Evolutionary conservation across 805 yeast genomes (phyloP).

Genomic region (Tetrapisispora arboricola): DNA sequence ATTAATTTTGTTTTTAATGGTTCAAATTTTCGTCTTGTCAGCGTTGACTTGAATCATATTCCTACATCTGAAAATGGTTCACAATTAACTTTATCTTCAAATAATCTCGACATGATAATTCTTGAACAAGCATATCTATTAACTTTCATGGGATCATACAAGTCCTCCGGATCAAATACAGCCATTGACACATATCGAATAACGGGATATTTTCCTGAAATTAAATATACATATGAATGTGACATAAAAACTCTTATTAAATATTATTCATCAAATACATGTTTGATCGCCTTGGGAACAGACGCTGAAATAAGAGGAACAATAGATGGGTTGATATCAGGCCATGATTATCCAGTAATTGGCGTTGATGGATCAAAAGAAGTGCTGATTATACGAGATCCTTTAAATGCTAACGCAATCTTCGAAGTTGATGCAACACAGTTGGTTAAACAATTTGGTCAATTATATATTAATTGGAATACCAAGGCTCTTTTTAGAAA

Average conservation of each 20-base stretch:
- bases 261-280: slow-evolving; percentile 13
- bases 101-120: slow-evolving; percentile 23
- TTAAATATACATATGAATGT: slow-evolving; percentile 28
- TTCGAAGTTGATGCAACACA: slow-evolving; percentile 12
- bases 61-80: slow-evolving; percentile 12
- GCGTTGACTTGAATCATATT: slow-evolving; percentile 12
- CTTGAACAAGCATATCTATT: slow-evolving; percentile 68
- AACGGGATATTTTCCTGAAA: slow-evolving; percentile 69
- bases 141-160: slow-evolving; percentile 46
- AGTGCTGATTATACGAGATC: slow-evolving; percentile 34
- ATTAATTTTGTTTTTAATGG: slow-evolving; percentile 20
- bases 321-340: slow-evolving; percentile 36
- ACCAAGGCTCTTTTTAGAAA: slow-evolving; percentile 24
- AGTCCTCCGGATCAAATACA: slow-evolving; percentile 66
- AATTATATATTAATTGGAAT: slow-evolving; percentile 61
- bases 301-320: slow-evolving; percentile 28
- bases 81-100: slow-evolving; percentile 11
- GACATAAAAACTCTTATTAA: slow-evolving; percentile 18
- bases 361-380: slow-evolving; percentile 24
- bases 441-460: slow-evolving; percentile 33
- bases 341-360: slow-evolving; percentile 63
- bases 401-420: slow-evolving; percentile 18
- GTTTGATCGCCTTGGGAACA: slow-evolving; percentile 62
- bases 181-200: slow-evolving; percentile 56
- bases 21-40: slow-evolving; percentile 20